Base-by-base conservation (phyloP, 495 filamentous ascomycete species). In the Cercophora newfieldiana region DNA sequence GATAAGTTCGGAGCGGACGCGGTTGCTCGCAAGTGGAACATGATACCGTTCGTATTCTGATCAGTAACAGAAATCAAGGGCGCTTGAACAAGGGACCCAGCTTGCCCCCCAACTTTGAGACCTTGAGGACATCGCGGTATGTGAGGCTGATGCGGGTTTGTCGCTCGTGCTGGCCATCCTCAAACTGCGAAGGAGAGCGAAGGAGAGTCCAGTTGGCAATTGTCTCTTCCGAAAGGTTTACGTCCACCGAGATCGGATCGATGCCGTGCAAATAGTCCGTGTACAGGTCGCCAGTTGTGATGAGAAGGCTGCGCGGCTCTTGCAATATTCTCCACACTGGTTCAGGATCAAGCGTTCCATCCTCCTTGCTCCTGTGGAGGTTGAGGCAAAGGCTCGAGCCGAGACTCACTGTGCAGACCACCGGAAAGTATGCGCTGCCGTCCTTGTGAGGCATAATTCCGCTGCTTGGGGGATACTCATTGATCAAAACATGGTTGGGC, bases 361-460 rank as follows among this genome's bases (percentile, higher is more conserved):
- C 81, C n/a, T 82, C 79, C 19, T 80, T 80, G 74, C 91, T 91
- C 57, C 82, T 80, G 74, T 90, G 90, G 21, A 99, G 74, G 73
- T 97, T 90, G 55, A 97, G 80, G 56, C 94, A 91, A 14, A 94
- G 83, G 21, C 85, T 83, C 0, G 87, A 87, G 0, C 92, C 91
- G 21, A 99, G 79, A 75, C 90, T 94, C 56, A 99, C 89, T 3
- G 95, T 98, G 49, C 91, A 94, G 3, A 97, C 94, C 28, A 96
- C 85, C 1, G 91, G 90, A 68, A 90, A 81, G 73, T 99, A 99
- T 0, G 94, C 93, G 1, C 83, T 74, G 0, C 95, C 95, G 71
- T 99, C 95, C 78, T 99, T 94, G 72, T 99, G 95, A 60, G 94
- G 87, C 91, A 97, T 94, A 66, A 98, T 99, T 7, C 95, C 95